These are phyloP conservation scores for Scheffersomyces stambukii DNA, from an alignment of 1,139 yeast genomes.

Conservation along the genomic window DNA sequence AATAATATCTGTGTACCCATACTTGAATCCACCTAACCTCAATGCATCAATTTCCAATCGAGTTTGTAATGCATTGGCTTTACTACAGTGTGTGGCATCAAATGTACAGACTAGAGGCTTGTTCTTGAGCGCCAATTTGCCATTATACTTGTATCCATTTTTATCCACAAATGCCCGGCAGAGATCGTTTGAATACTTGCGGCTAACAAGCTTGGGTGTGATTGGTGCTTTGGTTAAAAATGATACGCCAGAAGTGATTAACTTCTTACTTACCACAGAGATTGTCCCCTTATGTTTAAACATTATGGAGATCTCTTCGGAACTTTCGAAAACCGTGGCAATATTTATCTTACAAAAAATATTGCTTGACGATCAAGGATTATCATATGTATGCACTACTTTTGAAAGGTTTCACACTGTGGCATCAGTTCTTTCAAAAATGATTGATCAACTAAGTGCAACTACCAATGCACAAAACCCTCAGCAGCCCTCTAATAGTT, in stretches of 20 bases:
- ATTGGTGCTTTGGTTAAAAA: constrained; percentile 96
- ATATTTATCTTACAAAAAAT: constrained; percentile 92
- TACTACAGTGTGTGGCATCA: constrained; percentile 94
- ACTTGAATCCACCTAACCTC: constrained; percentile 80
- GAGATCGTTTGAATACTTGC: constrained; percentile 86
- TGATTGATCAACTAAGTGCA: constrained; percentile 73
- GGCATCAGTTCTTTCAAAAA: constrained; percentile 77
- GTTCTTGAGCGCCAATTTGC: constrained; percentile 86
- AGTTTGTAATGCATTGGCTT: constrained; percentile 92
- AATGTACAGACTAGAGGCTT: constrained; percentile 85
- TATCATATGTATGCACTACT: constrained; percentile 89
- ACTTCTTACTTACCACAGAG: constrained; percentile 85
- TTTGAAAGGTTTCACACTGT: constrained; percentile 94
- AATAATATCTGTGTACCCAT: constrained; percentile 84
- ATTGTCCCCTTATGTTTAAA: constrained; percentile 91
- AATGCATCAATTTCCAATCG: constrained; percentile 87
- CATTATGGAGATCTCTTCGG: constrained; percentile 94
- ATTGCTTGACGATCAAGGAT: constrained; percentile 84
- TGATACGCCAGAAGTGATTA: constrained; percentile 93
- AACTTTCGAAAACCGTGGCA: constrained; percentile 92
- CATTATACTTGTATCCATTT: constrained; percentile 88
- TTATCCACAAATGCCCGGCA: constrained; percentile 88
- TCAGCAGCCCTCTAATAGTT: constrained; percentile 39
- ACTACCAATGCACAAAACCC: constrained; percentile 20
- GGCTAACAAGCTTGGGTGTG: constrained; percentile 91